Evolutionary conservation across 164 flowering plant species (phyloP).

Genomic region (Piper longum): DNA sequence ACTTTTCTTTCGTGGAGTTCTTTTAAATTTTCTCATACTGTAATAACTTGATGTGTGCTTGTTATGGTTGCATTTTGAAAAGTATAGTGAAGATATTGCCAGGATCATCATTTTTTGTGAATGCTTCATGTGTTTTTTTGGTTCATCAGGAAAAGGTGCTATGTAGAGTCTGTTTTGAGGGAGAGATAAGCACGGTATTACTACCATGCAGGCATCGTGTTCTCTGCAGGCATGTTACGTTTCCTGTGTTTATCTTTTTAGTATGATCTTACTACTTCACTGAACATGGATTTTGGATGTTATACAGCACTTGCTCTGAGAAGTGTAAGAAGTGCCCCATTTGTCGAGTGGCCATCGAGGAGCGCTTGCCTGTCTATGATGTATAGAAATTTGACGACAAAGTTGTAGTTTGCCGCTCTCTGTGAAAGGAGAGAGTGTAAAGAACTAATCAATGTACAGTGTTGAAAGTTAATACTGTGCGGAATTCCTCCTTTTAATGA

Average conservation of each 20-base stretch:
- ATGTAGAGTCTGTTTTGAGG: slow-evolving; percentile 77
- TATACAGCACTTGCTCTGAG: slow-evolving; percentile 54
- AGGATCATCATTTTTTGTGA: no score
- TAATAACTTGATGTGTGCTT: neutral
- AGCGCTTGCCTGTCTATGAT: slow-evolving; percentile 78
- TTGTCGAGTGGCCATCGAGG: slow-evolving; percentile 64
- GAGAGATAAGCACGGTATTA: slow-evolving; percentile 62
- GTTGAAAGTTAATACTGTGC: neutral
- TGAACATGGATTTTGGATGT: neutral
- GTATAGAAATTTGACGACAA: slow-evolving; percentile 25
- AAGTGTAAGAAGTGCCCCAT: slow-evolving; percentile 86
- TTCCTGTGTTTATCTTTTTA: neutral
- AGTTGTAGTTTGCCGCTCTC: no score
- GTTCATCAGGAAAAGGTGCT: slow-evolving; percentile 70
- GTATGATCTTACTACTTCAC: neutral
- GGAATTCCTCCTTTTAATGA: neutral
- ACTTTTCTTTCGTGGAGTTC: no score
- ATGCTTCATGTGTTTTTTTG: neutral
- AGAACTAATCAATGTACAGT: neutral
- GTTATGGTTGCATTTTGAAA: neutral
- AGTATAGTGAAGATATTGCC: no score
- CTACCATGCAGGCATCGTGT: slow-evolving; percentile 90
- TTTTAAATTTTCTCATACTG: no score
- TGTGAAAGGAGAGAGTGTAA: neutral
- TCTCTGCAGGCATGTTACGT: slow-evolving; percentile 61